Evolutionary conservation across 2,329 filamentous ascomycete genomes (phyloP), one percentile per base, ranked within the genome.

Genomic region (Microcyclosporella mali): DNA sequence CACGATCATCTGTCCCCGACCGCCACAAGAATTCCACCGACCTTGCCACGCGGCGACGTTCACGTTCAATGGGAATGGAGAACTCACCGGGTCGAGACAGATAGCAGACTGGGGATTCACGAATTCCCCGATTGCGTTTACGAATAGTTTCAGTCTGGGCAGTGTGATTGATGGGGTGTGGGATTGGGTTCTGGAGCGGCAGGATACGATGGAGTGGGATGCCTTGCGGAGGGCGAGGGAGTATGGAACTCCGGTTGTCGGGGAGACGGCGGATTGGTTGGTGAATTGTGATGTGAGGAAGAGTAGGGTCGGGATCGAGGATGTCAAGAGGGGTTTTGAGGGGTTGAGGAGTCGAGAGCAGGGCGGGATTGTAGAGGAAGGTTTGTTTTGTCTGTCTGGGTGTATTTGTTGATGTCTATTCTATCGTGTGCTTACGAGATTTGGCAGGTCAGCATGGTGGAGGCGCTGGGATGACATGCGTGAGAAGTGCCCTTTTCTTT

Each of bases 401-500:
- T 4, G 21, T 4, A 4, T 25, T 25, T 25, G 21, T 25, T 4
- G 21, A 4, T 4, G 21, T 25, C 9, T 25, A n/a, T n/a, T n/a
- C n/a, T n/a, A n/a, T n/a, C n/a, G n/a, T 9, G 21, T 25, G 21
- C 21, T 25, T 9, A 25, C 9, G 21, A 9, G 4, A 9, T 6
- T 25, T 25, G 4, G 21, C 21, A 25, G 21, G 81, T 0, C 79
- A 77, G 51, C 73, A 72, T 1, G 81, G 81, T 2, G 81, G 81
- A 14, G 81, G 81, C n/a, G 80, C 79, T 0, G 80, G 79, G 11
- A 83, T 84, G 78, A 70, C 78, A 29, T 81, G 77, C 55, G 33
- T 36, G 17, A 36, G 33, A 21, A 32, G 12, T 32, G 6, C 12
- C 12, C 27, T 8, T 8, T 29, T 29, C 27, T 29, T n/a, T 29